Evolutionary conservation across 1,284 basidiomycete species (phyloP), one percentile per base, ranked within the genome.

Genomic region (Porogramme epimiltina): DNA sequence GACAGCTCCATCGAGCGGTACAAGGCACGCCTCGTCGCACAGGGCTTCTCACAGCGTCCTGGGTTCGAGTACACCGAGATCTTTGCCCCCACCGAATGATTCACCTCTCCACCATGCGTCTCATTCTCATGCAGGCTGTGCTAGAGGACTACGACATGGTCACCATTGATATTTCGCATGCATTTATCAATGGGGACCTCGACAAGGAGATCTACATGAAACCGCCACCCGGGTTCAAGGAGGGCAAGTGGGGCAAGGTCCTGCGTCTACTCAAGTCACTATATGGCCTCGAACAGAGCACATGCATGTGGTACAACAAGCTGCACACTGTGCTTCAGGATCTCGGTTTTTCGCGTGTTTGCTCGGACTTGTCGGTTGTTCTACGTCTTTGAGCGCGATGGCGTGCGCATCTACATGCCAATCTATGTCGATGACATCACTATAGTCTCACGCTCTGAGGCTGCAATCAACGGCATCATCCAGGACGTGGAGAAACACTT

Each of bases 31-130:
- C 61, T 76, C 2, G 71, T 73, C 4, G 74, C 73, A 0, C 70
- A 73, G 40, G 78, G 77, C 2, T 80, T 72, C 59, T 59, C 59
- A 0, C 78, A 81, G 54, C 45, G 58, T 4, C 66, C 67, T 40
- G 74, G 77, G 2, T 51, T 74, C 24, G 72, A 81, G 59, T 80
- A 69, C 55, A 59, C 63, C 16, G 62, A 78, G 46, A 72, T 69
- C 4, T 77, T 73, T 52, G 62, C 74, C 2, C 73, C 73, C 13
- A 71, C 69, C n/a, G n/a, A n/a, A n/a, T n/a, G 0, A 63, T 68
- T 9, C 55, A 63, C 24, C 65, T 66, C 44, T 55, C 63, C 0
- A 61, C 71, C 2, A 54, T 77, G 4, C 56, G 69, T 0, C 43
- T 66, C 11, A 57, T 76, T 16, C 49, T 77, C 13, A 66, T 73